Conservation (phyloP, 2,329 filamentous ascomycete genomes). For the Fusarium tupiense region DNA sequence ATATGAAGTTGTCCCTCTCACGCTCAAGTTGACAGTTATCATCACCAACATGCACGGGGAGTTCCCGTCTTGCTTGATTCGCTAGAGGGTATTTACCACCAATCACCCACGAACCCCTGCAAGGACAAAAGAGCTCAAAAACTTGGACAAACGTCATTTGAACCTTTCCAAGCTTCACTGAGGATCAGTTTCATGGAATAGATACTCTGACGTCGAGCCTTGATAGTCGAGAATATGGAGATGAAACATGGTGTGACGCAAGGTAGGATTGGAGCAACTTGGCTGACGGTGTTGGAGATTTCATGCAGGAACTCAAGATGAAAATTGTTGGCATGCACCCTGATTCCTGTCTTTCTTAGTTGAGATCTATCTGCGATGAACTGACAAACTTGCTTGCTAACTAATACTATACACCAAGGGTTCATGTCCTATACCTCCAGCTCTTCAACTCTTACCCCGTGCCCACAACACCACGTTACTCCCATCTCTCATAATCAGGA, state of each 20-base stretch:
- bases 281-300: neutral
- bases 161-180: neutral
- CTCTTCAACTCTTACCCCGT: neutral
- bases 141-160: constrained; percentile 19
- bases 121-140: neutral
- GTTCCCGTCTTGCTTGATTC: constrained; percentile 1
- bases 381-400: neutral
- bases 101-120: constrained; percentile 6
- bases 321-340: neutral
- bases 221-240: neutral
- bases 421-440: neutral
- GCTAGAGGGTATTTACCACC: neutral
- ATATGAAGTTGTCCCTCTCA: constrained; percentile 3
- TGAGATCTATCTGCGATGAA: neutral
- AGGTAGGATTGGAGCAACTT: neutral
- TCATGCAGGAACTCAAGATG: neutral
- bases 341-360: no score
- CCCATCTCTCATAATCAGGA: constrained; percentile 62
- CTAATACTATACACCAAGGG: neutral
- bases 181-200: neutral
- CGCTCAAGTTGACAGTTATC: neutral
- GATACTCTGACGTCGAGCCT: neutral
- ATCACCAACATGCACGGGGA: neutral
- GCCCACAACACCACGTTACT: neutral
- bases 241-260: constrained; percentile 18